Base-by-base conservation (phyloP, 805 yeast genomes). In the Metschnikowia amazonensis region DNA sequence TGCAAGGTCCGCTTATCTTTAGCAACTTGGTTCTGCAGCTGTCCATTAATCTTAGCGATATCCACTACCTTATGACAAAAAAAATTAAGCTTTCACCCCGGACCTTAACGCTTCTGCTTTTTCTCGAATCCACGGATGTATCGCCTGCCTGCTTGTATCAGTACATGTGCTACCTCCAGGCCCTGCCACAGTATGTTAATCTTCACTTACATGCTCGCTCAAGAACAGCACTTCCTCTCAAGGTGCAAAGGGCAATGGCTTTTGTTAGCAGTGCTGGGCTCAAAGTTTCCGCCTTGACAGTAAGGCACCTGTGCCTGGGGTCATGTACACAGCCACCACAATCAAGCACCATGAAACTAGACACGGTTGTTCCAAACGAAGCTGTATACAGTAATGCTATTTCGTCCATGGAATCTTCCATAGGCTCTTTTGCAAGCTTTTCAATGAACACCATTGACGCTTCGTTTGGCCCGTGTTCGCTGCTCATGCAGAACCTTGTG, bases 1-100 rank as follows among this genome's bases (percentile, higher is more conserved):
- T 43, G 23, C 40, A 37, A 35, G 43, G 36, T 25, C 49, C 38
- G 16, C 38, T 51, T 30, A 39, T 50, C 24, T 45, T 49, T 25
- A 51, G 53, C 42, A 52, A 49, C 36, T 45, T 46, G 33, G 34
- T 33, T 6, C 34, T 30, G 29, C 42, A 43, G 29, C 48, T 24
- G 10, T 42, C 48, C 23, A 43, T 58, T 21, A 25, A 53, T 3
- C 31, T 43, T 5, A 30, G 32, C 11, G 55, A 55, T 17, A 45
- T 63, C 23, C 40, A 49, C 33, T 56, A 62, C 42, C 48, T 63
- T 18, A 42, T 51, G 10, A 27, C n/a, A 1, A 42, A 52, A 44
- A 43, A 50, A 14, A 38, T 63, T 21, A 36, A 25, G 17, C 10
- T 36, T 8, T 18, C 23, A 23, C 40, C 40, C 7, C 25, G 40